These are phyloP conservation scores for Aspergillus sclerotiicarbonarius DNA, from an alignment of 495 filamentous ascomycete genomes.

Conservation along the genomic window DNA sequence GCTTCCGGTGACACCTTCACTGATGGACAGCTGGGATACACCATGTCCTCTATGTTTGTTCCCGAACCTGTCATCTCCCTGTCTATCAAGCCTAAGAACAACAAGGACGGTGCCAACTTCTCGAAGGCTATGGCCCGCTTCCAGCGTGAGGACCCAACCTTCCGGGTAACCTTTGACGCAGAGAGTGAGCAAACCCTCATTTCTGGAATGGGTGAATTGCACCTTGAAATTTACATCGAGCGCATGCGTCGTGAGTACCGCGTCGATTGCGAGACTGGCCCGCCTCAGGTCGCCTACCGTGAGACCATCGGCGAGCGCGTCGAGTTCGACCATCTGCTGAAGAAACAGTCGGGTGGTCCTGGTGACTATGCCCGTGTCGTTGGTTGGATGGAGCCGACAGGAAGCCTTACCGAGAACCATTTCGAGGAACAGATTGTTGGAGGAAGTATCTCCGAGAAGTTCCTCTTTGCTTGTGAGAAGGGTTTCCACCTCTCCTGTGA, in stretches of 20 bases:
- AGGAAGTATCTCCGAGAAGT: constrained; percentile 94
- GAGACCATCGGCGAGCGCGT: constrained; percentile 81
- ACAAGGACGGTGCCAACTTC: constrained; percentile 91
- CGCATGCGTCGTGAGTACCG: constrained; percentile 97
- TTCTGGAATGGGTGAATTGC: constrained; percentile 96
- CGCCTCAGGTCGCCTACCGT: constrained; percentile 96
- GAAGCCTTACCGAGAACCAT: constrained; percentile 66
- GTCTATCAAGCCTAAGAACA: constrained; percentile 94
- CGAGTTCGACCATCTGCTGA: constrained; percentile 89
- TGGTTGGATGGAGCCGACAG: constrained; percentile 88
- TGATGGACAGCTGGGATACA: constrained; percentile 88
- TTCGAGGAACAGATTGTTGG: constrained; percentile 88
- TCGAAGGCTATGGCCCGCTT: constrained; percentile 98
- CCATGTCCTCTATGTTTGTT: constrained; percentile 98
- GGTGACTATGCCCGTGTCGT: constrained; percentile 94
- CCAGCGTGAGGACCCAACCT: constrained; percentile 98
- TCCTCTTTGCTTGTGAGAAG: constrained; percentile 92
- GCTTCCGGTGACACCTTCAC: constrained; percentile 98
- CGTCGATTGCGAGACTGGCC: constrained; percentile 91
- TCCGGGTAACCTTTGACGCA: constrained; percentile 86
- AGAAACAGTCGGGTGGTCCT: constrained; percentile 94
- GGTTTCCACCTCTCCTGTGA: constrained; percentile 83
- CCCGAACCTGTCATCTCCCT: constrained; percentile 98
- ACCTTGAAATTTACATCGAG: constrained; percentile 97
- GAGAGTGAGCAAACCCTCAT: constrained; percentile 97